Evolutionary conservation across 768 basidiomycete species (phyloP).

Genomic region (Erythrobasidium yunnanense): DNA sequence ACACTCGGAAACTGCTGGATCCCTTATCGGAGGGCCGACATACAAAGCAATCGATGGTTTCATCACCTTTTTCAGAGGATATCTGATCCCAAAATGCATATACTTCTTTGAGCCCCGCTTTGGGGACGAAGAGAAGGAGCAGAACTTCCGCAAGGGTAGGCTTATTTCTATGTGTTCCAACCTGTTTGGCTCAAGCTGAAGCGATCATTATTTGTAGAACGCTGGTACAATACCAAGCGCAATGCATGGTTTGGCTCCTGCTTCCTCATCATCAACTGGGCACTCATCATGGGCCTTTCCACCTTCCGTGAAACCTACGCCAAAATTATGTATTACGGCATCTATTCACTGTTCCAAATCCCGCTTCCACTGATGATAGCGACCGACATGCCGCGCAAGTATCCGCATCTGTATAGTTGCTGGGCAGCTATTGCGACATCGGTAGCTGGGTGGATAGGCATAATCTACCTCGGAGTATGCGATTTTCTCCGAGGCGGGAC

Average conservation of each 20-base stretch:
- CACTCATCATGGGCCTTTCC: neutral
- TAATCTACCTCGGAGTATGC: slow-evolving; percentile 9
- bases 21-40: neutral
- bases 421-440: neutral
- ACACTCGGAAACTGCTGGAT: slow-evolving; percentile 21
- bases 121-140: slow-evolving; percentile 19
- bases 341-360: slow-evolving; percentile 1
- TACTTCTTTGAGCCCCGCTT: slow-evolving; percentile 26
- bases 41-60: slow-evolving; percentile 9
- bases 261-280: slow-evolving; percentile 22
- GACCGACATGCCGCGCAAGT: slow-evolving; percentile 5
- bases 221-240: slow-evolving; percentile 25
- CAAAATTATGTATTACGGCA: slow-evolving; percentile 12
- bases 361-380: slow-evolving; percentile 21
- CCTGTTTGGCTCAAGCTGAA: neutral
- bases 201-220: neutral
- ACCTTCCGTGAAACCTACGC: neutral
- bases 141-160: slow-evolving; percentile 22
- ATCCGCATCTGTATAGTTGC: neutral
- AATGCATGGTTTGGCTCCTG: slow-evolving; percentile 12
- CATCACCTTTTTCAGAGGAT: slow-evolving; percentile 20
- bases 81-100: slow-evolving; percentile 6
- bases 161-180: neutral
- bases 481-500: slow-evolving; percentile 11
- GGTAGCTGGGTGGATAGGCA: neutral